Conservation (phyloP, 179 eudicot species). For the Corrigiola litoralis region DNA sequence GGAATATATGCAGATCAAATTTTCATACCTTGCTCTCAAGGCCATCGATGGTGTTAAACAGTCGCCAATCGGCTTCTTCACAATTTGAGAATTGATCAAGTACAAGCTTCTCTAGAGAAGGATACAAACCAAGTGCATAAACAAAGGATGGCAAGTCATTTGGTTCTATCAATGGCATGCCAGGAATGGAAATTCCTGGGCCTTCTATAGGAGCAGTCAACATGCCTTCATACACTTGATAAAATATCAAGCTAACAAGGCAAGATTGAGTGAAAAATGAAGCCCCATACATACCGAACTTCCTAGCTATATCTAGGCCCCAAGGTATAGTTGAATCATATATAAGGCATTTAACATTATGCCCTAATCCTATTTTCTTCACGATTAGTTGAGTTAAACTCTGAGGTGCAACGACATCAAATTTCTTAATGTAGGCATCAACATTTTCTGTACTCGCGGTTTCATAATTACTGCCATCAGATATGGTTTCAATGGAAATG, state of each 20-base stretch:
- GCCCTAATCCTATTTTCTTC: not conserved
- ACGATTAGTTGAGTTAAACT: conserved; percentile 19
- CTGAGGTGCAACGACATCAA: conserved; percentile 16
- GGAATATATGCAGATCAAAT: no score
- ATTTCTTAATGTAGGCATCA: not conserved
- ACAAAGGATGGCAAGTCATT: conserved; percentile 27
- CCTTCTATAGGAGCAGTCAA: conserved; percentile 19
- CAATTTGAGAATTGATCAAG: conserved; percentile 17
- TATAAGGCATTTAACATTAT: conserved; percentile 16
- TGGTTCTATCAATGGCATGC: conserved; percentile 6
- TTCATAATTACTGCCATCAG: conserved; percentile 15
- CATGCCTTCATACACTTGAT: conserved; percentile 16
- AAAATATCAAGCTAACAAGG: conserved; percentile 9
- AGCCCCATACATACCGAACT: conserved; percentile 18
- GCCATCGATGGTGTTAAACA: conserved; percentile 12
- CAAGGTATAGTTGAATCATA: conserved; percentile 27
- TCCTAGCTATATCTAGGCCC: conserved; percentile 24
- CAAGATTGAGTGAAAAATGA: conserved; percentile 26
- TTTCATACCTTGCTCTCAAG: conserved; percentile 24
- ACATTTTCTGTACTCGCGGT: not conserved
- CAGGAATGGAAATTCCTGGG: not conserved
- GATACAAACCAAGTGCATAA: conserved; percentile 6
- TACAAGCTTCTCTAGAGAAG: conserved; percentile 12
- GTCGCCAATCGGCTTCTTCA: conserved; percentile 15
- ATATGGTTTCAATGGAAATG: conserved; percentile 18